phyloP scores from a whole-genome alignment of 2,329 filamentous ascomycete genomes.

The Aureobasidium mangrovei region DNA sequence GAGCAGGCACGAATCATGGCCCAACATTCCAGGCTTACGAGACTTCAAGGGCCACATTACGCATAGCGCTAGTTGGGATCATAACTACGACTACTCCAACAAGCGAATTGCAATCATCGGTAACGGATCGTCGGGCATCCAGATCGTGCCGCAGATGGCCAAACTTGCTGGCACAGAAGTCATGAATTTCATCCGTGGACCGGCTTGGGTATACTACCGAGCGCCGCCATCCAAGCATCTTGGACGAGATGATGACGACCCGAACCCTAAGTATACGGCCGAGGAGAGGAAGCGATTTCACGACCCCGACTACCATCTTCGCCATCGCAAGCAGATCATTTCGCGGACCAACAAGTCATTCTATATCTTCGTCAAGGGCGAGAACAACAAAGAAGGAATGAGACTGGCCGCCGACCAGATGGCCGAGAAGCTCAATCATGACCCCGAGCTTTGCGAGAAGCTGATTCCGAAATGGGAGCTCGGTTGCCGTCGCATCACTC shows the following conservation, averaged over 20 bases:
- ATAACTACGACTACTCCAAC: constrained; percentile 29
- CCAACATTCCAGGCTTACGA: constrained; percentile 34
- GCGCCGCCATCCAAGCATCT: constrained; percentile 7
- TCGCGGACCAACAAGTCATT: background rate
- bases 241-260: constrained; percentile 22
- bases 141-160: constrained; percentile 28
- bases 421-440: constrained; percentile 43
- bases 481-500: constrained; percentile 35
- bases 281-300: constrained; percentile 26
- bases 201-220: constrained; percentile 35
- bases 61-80: constrained; percentile 37
- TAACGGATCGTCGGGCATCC: constrained; percentile 34
- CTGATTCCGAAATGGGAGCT: constrained; percentile 54
- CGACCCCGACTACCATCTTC: constrained; percentile 20
- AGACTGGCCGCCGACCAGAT: constrained; percentile 42
- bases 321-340: constrained; percentile 23
- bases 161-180: constrained; percentile 18
- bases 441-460: constrained; percentile 47
- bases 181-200: constrained; percentile 26
- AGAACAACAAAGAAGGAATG: background rate
- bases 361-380: background rate
- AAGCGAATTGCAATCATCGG: constrained; percentile 38
- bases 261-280: constrained; percentile 24
- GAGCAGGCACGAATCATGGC: constrained; percentile 28
- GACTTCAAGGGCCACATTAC: constrained; percentile 37